A percentile compares a stretch with the other conserved stretches of the same genome.
Conservation (phyloP, 2,329 filamentous ascomycete species). For the Botryosphaeria dothidea region DNA sequence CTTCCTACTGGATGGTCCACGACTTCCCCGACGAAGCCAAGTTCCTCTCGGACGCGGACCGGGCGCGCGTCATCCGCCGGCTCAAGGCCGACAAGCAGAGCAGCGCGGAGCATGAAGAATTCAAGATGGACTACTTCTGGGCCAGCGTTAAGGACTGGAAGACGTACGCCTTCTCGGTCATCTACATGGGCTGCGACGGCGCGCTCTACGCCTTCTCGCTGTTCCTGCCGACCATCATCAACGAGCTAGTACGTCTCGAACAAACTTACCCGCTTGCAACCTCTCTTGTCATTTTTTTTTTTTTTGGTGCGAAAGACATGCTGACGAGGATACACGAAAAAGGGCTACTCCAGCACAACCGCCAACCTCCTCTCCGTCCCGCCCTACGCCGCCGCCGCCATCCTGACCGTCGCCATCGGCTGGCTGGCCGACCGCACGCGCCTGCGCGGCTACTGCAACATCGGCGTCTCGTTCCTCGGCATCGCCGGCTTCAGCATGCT, state of each 20-base stretch:
- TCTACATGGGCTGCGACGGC: constrained; percentile 77
- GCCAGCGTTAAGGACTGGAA: constrained; percentile 79
- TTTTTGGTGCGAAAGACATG: neutral
- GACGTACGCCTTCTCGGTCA: constrained; percentile 71
- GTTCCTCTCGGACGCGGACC: constrained; percentile 71
- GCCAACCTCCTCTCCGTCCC: constrained; percentile 75
- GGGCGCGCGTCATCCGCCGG: constrained; percentile 69
- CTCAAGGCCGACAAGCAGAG: constrained; percentile 71
- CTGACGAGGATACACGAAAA: neutral
- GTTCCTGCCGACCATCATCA: constrained; percentile 79
- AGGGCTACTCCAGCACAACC: constrained; percentile 58
- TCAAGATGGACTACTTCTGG: constrained; percentile 72
- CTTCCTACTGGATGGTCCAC: constrained; percentile 76
- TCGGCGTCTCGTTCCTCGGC: constrained; percentile 67
- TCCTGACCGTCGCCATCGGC: constrained; percentile 69
- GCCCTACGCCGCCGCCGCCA: constrained; percentile 70
- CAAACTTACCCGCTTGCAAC: neutral
- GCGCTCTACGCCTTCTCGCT: constrained; percentile 74
- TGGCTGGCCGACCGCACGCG: constrained; percentile 75
- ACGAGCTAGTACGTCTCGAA: constrained; percentile 40
- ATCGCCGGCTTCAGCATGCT: constrained; percentile 81
- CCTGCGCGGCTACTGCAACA: constrained; percentile 78
- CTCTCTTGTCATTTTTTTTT: neutral
- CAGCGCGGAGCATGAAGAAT: constrained; percentile 73
- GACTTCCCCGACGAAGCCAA: constrained; percentile 78